phyloP scores from a whole-genome alignment of 345 rosid species.

The Ceriops tagal region DNA sequence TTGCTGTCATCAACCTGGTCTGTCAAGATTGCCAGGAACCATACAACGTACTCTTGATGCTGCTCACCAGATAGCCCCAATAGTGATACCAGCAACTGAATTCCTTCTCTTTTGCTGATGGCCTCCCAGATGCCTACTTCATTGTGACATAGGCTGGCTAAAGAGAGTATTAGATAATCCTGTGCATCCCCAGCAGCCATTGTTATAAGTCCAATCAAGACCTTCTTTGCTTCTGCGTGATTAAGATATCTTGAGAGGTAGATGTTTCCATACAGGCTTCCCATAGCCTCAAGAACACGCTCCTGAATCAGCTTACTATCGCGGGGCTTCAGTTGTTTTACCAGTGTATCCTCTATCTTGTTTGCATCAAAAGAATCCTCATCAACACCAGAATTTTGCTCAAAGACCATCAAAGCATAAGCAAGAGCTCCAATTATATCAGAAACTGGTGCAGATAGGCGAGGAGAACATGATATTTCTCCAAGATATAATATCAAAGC shows the following conservation, averaged over 20 bases:
- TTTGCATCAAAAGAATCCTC: constrained; percentile 58
- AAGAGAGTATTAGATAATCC: constrained; percentile 56
- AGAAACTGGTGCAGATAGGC: constrained; percentile 67
- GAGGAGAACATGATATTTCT: constrained; percentile 61
- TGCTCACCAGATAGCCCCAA: constrained; percentile 85
- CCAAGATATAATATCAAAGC: constrained; percentile 62
- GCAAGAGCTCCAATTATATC: constrained; percentile 84
- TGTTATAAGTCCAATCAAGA: constrained; percentile 71
- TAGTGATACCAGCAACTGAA: constrained; percentile 70
- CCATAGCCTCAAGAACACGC: constrained; percentile 87
- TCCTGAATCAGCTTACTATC: constrained; percentile 68
- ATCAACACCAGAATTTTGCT: constrained; percentile 40
- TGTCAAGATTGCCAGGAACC: constrained; percentile 61
- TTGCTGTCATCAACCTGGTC: constrained; percentile 86
- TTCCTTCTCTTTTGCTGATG: constrained; percentile 76
- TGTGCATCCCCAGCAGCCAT: constrained; percentile 65
- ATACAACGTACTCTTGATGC: constrained; percentile 82
- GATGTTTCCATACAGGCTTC: constrained; percentile 72
- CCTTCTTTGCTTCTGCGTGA: constrained; percentile 77
- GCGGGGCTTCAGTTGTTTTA: constrained; percentile 59
- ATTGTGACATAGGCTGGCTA: constrained; percentile 54
- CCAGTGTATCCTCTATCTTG: constrained; percentile 54
- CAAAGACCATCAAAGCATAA: constrained; percentile 67
- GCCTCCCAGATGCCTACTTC: constrained; percentile 70
- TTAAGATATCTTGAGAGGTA: constrained; percentile 48